Conservation (phyloP, 2,329 filamentous ascomycete genomes). For the Sphaceloma murrayae region DNA sequence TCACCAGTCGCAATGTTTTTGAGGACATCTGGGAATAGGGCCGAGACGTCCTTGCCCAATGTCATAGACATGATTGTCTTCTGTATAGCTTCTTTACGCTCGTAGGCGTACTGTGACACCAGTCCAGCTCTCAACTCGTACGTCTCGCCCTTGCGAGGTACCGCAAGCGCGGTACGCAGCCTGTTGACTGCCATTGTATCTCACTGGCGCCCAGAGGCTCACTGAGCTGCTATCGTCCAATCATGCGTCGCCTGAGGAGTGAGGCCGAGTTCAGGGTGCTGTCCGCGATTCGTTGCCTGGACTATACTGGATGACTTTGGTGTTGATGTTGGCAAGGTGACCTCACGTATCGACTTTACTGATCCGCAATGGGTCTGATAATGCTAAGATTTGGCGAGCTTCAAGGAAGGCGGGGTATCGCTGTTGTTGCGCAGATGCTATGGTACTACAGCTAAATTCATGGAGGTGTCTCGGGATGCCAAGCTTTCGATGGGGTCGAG, state of each 20-base stretch:
- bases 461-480: too few species aligned
- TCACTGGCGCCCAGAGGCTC: conserved; percentile 14
- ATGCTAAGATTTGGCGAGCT: too few species aligned
- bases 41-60: conserved; percentile 93
- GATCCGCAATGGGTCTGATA: too few species aligned
- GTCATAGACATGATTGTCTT: conserved; percentile 99
- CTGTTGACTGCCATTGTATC: conserved; percentile 81
- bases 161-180: conserved; percentile 86
- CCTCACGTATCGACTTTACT: too few species aligned
- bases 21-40: conserved; percentile 90
- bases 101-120: conserved; percentile 97
- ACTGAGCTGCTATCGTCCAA: conserved; percentile 1
- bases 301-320: background rate
- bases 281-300: too few species aligned
- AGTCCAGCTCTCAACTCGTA: conserved; percentile 92
- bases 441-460: too few species aligned
- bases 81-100: conserved; percentile 96
- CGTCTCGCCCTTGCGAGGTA: conserved; percentile 92
- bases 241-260: conserved; percentile 2
- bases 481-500: too few species aligned
- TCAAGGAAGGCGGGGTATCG: too few species aligned
- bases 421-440: too few species aligned
- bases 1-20: conserved; percentile 97
- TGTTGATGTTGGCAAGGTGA: too few species aligned
- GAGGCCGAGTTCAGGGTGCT: background rate